Evolutionary conservation across 1,139 yeast genomes (phyloP).

Genomic region (Barnettozyma hawaiiensis): DNA sequence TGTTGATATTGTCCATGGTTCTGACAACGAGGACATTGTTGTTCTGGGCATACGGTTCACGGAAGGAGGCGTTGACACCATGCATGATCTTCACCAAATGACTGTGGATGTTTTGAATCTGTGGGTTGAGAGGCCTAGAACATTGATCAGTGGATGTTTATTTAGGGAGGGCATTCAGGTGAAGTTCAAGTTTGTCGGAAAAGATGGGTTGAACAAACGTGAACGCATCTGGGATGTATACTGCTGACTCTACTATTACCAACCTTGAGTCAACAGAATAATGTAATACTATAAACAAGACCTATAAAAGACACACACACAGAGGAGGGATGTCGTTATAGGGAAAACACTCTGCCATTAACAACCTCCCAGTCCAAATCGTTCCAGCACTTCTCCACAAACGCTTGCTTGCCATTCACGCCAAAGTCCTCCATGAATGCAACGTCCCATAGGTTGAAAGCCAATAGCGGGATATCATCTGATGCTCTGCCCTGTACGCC

Average conservation of each 20-base stretch:
- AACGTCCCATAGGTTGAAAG: conserved; percentile 82
- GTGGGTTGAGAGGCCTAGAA: conserved; percentile 1
- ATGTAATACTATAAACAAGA: conserved; percentile 3
- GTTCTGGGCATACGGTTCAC: background rate
- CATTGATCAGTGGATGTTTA: background rate
- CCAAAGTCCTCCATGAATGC: conserved; percentile 85
- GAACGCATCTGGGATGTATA: conserved; percentile 1
- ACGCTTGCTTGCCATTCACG: conserved; percentile 64
- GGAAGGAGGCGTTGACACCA: background rate
- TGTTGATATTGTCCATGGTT: conserved; percentile 1
- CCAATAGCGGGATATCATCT: conserved; percentile 66
- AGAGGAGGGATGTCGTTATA: too few species aligned
- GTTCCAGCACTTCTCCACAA: conserved; percentile 70
- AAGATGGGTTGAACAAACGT: background rate
- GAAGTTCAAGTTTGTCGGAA: conserved; percentile 1
- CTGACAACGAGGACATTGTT: background rate
- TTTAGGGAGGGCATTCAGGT: background rate
- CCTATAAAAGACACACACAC: conserved; percentile 3
- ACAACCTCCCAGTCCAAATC: conserved; percentile 86
- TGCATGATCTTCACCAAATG: background rate
- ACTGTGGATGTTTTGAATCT: background rate
- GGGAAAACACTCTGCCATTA: conserved; percentile 47
- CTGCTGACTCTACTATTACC: too few species aligned
- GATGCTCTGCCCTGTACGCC: conserved; percentile 13
- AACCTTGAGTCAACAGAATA: too few species aligned